A percentile compares a stretch with the other conserved stretches of the same genome.
phyloP scores from a whole-genome alignment of 306 rosid genomes.

The Cercis canadensis region DNA sequence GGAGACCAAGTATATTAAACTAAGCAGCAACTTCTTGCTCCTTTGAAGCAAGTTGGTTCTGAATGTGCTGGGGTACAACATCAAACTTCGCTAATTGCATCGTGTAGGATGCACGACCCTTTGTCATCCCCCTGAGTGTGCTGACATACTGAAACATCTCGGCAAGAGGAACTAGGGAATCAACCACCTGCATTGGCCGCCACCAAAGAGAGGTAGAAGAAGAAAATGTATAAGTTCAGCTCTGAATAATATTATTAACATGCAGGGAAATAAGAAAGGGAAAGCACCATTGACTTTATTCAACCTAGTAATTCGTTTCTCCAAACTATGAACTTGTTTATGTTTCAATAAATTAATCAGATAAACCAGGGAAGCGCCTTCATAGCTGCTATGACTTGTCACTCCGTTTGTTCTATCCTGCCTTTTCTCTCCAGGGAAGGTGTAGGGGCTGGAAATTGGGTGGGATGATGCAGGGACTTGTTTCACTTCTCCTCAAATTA shows the following conservation, averaged over 20 bases:
- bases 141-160: slow-evolving; percentile 99
- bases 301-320: neutral
- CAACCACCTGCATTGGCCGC: slow-evolving; percentile 76
- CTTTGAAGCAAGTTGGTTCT: slow-evolving; percentile 84
- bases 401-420: neutral
- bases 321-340: neutral
- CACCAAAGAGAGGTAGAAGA: slow-evolving; percentile 20
- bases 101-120: slow-evolving; percentile 95
- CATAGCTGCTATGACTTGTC: neutral
- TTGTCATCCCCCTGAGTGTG: slow-evolving; percentile 93
- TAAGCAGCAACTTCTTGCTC: slow-evolving; percentile 89
- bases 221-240: neutral
- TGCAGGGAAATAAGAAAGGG: neutral
- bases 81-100: slow-evolving; percentile 95
- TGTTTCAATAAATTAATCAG: neutral
- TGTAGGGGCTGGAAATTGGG: neutral
- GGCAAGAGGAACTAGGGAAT: slow-evolving; percentile 85
- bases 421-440: neutral
- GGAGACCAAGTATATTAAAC: slow-evolving; percentile 37
- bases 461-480: neutral
- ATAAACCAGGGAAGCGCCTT: neutral
- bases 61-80: slow-evolving; percentile 94
- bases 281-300: neutral
- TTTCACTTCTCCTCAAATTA: neutral
- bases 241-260: neutral